Evolutionary conservation across 1,139 yeast species (phyloP), one percentile per base, ranked within the genome.

Genomic region (Taphrina pruni): DNA sequence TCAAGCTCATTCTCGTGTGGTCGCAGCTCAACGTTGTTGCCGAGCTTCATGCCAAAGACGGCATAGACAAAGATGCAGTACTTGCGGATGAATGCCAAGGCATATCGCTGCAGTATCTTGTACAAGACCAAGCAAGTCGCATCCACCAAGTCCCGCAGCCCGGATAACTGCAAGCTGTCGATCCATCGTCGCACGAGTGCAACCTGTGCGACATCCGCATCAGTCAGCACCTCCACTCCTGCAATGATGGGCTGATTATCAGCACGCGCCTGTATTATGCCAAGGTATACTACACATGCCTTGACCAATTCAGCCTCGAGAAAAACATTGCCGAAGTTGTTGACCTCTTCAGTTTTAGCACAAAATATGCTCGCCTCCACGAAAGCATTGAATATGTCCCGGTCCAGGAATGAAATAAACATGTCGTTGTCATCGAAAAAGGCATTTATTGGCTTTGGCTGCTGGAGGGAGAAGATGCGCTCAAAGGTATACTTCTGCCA

Each of bases 71-170:
- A 85, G 5, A 91, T 84, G 1, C 90, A 85, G 6, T 86, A 81
- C 73, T 87, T 84, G 73, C 97, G 83, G 72, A 90, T 79, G 73
- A 88, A 89, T 17, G 93, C 91, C 0, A 89, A 84, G 6, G 83
- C 77, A 0, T 87, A 78, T 74, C 86, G 86, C 17, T 84, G 85
- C 89, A 82, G 0, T 52, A 52, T n/a, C 11, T 39, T 32, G 54
- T 50, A 50, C 54, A 50, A 50, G 36, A 14, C 21, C 54, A 50
- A 50, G 54, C 14, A 36, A 9, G 12, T 54, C 26, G 26, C 41
- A 20, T 54, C 67, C 8, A 68, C 69, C 14, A 58, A 45, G n/a
- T 45, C 14, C 12, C 14, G 35, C 45, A 43, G 46, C 12, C n/a
- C 20, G 8, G 60, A 35, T 11, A 36, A 46, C 21, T 26, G 41